phyloP scores from a whole-genome alignment of 495 filamentous ascomycete genomes.

The Cudoniella acicularis region DNA sequence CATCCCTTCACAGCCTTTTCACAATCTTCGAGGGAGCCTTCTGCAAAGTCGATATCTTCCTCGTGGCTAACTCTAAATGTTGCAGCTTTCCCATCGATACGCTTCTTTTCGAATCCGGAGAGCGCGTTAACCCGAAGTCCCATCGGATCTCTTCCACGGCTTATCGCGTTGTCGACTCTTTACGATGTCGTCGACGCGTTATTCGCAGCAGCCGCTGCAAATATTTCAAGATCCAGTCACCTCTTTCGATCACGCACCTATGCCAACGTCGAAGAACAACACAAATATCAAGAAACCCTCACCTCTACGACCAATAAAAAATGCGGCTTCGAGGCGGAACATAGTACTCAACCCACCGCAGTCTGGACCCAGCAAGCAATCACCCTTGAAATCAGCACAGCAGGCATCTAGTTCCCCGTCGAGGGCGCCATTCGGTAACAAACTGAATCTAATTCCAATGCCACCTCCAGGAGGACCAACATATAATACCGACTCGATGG shows the following conservation, averaged over 20 bases:
- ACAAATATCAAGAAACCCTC: slow-evolving; percentile 38
- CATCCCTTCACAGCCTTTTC: slow-evolving; percentile 13
- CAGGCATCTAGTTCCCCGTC: slow-evolving; percentile 35
- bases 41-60: slow-evolving; percentile 3
- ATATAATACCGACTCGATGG: slow-evolving; percentile 78
- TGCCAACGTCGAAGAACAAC: slow-evolving; percentile 33
- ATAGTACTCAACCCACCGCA: slow-evolving; percentile 54
- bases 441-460: slow-evolving; percentile 61
- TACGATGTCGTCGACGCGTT: slow-evolving; percentile 63
- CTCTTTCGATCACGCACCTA: slow-evolving; percentile 46
- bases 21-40: slow-evolving; percentile 5
- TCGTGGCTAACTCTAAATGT: slow-evolving; percentile 15
- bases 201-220: slow-evolving; percentile 51
- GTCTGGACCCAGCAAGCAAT: slow-evolving; percentile 46
- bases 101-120: not conserved
- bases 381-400: slow-evolving; percentile 50
- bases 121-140: slow-evolving; percentile 4
- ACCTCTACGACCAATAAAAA: slow-evolving; percentile 47
- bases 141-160: not conserved
- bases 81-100: slow-evolving; percentile 3
- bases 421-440: slow-evolving; percentile 43
- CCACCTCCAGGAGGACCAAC: slow-evolving; percentile 61
- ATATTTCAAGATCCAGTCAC: slow-evolving; percentile 61
- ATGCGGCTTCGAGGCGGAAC: slow-evolving; percentile 40
- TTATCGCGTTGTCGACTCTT: slow-evolving; percentile 16